Base-by-base conservation (phyloP, 2,329 filamentous ascomycete genomes). In the Emergomyces pasteurianus region DNA sequence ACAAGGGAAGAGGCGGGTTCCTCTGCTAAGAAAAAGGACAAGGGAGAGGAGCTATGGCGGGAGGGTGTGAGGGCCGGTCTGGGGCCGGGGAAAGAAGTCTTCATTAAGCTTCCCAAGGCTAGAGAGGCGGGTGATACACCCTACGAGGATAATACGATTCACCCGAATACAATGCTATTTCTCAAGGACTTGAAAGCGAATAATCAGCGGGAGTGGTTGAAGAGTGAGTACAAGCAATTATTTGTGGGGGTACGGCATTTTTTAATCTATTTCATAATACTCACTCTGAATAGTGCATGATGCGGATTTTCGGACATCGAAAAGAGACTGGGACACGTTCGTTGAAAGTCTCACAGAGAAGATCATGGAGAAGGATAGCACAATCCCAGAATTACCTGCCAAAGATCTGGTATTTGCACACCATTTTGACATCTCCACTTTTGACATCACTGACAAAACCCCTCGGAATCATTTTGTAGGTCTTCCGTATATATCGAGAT, bases 401-500 rank as follows among this genome's bases (percentile, higher is more conserved):
- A 94, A 95, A 73, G 91, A 96, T 70, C 78, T 95, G 66, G 85
- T 85, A 67, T 71, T 42, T 38, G 31, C 49, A 47, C 18, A 54
- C 46, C 36, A 60, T 47, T 36, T 54, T 58, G 38, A 46, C 57
- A 31, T 56, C 16, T 49, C 9, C 40, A 18, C 26, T 43, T 21
- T 21, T 16, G 38, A 52, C 56, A 53, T 31, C 46, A 21, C 52
- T 63, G 23, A 69, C 60, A 58, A 59, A 34, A 49, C 14, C 57
- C 47, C 16, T 28, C 28, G 23, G 46, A 49, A 55, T 56, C 31
- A 26, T n/a, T 54, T 14, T 57, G 36, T 64, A 85, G 82, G 79
- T 90, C 55, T 95, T 92, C 72, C 86, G 91, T 63, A 94, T 96
- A 62, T 90, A 95, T 74, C 81, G 91, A 67, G 91, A 96, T 68